A percentile compares a stretch with the other conserved stretches of the same genome.
Conservation (phyloP, 2,329 filamentous ascomycete genomes). For the Colletotrichum gigasporum region DNA sequence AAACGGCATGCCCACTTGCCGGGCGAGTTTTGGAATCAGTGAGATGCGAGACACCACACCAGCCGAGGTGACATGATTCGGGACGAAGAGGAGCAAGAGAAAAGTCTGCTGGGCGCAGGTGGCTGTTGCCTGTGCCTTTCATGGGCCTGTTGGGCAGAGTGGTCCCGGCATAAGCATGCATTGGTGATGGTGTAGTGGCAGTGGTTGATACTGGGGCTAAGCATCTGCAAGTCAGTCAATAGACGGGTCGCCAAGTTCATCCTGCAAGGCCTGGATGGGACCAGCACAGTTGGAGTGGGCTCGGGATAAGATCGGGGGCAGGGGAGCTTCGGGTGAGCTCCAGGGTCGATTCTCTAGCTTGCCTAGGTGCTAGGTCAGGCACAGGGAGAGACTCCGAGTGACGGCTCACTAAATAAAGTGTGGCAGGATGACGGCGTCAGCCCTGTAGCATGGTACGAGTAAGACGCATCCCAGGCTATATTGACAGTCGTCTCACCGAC, state of each 20-base stretch:
- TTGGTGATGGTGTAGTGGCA: constrained; percentile 27
- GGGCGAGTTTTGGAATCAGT: neutral
- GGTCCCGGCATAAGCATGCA: constrained; percentile 23
- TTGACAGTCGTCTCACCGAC: constrained; percentile 5
- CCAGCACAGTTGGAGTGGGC: constrained; percentile 21
- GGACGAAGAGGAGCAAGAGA: neutral
- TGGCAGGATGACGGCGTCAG: constrained; percentile 17
- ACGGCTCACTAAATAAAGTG: constrained; percentile 6
- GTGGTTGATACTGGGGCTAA: constrained; percentile 25
- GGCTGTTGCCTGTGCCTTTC: constrained; percentile 12
- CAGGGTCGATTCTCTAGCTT: neutral
- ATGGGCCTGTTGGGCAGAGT: neutral
- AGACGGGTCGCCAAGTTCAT: constrained; percentile 23
- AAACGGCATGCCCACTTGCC: neutral
- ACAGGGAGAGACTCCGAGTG: neutral
- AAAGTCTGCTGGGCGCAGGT: neutral
- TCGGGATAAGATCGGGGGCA: constrained; percentile 2
- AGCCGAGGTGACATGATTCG: neutral
- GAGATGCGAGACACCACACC: neutral
- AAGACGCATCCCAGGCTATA: constrained; percentile 16
- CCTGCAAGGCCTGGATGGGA: constrained; percentile 20
- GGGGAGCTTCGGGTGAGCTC: neutral
- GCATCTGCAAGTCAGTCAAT: constrained; percentile 29
- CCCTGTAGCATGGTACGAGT: constrained; percentile 12
- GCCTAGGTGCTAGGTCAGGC: constrained; percentile 9